phyloP scores from a whole-genome alignment of 2,329 filamentous ascomycete genomes.

The Pyricularia grisea region DNA sequence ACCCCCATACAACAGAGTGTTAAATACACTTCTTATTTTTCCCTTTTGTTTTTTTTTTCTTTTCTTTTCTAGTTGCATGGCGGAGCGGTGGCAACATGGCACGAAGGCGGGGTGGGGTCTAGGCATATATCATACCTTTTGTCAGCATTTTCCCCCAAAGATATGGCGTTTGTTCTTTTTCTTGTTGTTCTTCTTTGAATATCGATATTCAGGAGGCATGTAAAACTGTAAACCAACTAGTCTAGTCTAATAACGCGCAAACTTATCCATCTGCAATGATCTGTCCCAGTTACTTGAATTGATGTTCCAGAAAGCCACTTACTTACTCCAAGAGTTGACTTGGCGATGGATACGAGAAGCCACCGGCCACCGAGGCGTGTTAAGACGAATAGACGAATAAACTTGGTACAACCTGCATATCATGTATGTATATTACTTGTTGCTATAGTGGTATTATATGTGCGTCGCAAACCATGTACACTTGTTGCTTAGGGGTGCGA shows the following conservation, averaged over 20 bases:
- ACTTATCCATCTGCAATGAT: neutral
- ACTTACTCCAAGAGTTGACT: neutral
- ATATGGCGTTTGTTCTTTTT: neutral
- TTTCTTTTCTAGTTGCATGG: neutral
- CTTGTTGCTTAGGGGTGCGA: neutral
- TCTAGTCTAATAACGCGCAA: neutral
- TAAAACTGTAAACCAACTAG: neutral
- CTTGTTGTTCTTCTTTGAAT: neutral
- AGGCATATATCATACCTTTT: neutral
- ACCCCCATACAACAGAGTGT: neutral
- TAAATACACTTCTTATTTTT: neutral
- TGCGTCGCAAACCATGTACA: neutral
- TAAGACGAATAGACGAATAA: no score
- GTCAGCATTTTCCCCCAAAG: neutral
- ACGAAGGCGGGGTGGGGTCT: neutral
- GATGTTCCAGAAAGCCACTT: neutral
- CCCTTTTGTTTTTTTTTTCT: neutral
- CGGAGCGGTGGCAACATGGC: neutral
- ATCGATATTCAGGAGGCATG: neutral
- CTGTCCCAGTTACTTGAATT: neutral
- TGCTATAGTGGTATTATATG: neutral
- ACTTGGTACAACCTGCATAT: neutral
- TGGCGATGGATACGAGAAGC: no score
- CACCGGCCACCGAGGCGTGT: no score
- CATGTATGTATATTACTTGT: neutral